phyloP scores from a whole-genome alignment of 495 filamentous ascomycete species.

The Penicillium turbatum region DNA sequence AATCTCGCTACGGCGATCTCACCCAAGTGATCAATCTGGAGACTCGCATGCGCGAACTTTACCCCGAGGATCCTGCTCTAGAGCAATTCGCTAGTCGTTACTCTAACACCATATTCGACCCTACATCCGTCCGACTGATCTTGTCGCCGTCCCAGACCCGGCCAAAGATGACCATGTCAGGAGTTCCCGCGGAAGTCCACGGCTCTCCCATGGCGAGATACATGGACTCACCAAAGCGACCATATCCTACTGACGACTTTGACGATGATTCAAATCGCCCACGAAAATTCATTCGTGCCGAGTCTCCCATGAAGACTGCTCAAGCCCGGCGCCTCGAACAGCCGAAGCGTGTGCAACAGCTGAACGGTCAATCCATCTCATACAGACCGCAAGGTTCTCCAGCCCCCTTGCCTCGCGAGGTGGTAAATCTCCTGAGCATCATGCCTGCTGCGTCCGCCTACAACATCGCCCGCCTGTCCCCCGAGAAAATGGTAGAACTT shows the following conservation, averaged over 20 bases:
- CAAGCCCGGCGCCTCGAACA: slow-evolving; percentile 80
- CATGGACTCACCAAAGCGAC: slow-evolving; percentile 68
- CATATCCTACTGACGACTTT: slow-evolving; percentile 63
- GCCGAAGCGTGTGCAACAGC: slow-evolving; percentile 52
- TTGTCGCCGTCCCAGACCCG: slow-evolving; percentile 75
- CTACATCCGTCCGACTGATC: slow-evolving; percentile 72
- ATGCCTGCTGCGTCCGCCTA: slow-evolving; percentile 76
- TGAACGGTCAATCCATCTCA: slow-evolving; percentile 34
- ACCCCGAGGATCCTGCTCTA: slow-evolving; percentile 78
- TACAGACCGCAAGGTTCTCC: slow-evolving; percentile 43
- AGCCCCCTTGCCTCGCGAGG: slow-evolving; percentile 65
- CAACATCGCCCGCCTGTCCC: slow-evolving; percentile 58
- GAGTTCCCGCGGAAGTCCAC: slow-evolving; percentile 35
- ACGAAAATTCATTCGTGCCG: slow-evolving; percentile 75
- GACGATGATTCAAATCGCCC: slow-evolving; percentile 66
- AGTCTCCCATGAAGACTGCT: slow-evolving; percentile 81
- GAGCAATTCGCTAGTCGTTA: slow-evolving; percentile 72
- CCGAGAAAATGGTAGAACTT: slow-evolving; percentile 68
- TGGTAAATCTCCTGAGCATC: slow-evolving; percentile 76
- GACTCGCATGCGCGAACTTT: slow-evolving; percentile 86
- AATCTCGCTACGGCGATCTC: slow-evolving; percentile 89
- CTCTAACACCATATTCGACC: slow-evolving; percentile 63
- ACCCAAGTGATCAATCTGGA: slow-evolving; percentile 85
- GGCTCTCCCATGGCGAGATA: slow-evolving; percentile 53
- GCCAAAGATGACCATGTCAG: slow-evolving; percentile 47